Evolutionary conservation across 1,139 yeast species (phyloP).

Genomic region (Scheffersomyces titani): DNA sequence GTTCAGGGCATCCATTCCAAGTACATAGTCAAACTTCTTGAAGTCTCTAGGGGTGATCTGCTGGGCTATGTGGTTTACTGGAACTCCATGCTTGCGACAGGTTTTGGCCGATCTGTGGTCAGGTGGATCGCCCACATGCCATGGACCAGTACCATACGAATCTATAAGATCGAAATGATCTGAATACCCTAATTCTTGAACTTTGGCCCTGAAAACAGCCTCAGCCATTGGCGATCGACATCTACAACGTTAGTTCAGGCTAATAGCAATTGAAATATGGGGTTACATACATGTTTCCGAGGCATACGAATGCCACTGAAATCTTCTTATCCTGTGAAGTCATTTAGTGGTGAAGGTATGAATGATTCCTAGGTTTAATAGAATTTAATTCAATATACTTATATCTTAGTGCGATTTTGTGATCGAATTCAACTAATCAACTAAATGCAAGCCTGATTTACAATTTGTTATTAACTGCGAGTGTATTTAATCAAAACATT

Average conservation of each 20-base stretch:
- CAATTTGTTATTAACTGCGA: no score
- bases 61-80: conserved; percentile 76
- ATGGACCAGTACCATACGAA: conserved; percentile 87
- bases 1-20: conserved; percentile 84
- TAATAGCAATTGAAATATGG: not conserved
- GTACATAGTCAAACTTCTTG: conserved; percentile 70
- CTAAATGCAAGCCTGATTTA: no score
- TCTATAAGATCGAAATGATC: conserved; percentile 58
- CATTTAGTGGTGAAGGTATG: conserved; percentile 1
- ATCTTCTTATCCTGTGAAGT: conserved; percentile 32
- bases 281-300: conserved; percentile 77
- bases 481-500: no score
- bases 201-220: conserved; percentile 76
- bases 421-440: no score
- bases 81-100: conserved; percentile 71
- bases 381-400: not conserved
- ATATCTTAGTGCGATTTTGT: not conserved
- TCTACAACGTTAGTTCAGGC: conserved; percentile 27
- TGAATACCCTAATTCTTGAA: conserved; percentile 46
- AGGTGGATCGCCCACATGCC: conserved; percentile 81
- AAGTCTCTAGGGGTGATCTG: conserved; percentile 63
- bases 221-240: conserved; percentile 99
- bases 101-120: conserved; percentile 73
- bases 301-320: conserved; percentile 84
- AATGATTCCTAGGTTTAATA: not conserved